phyloP scores from a whole-genome alignment of 306 rosid species.

The Vigna mungo region DNA sequence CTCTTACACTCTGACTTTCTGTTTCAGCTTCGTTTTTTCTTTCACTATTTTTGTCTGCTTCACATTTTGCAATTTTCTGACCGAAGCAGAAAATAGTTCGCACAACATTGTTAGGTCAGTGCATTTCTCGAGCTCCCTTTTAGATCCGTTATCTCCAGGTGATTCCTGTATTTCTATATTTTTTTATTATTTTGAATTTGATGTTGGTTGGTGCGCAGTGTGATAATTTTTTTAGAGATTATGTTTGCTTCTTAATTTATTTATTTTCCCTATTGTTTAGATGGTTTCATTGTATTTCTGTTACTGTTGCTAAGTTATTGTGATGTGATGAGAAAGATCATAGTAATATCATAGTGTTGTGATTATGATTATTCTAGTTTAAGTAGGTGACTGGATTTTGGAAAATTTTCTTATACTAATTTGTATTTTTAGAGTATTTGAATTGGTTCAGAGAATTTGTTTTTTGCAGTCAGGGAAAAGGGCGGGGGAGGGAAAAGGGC shows the following conservation, averaged over 20 bases:
- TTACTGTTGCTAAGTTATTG: not conserved
- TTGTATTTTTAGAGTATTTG: conserved; percentile 5
- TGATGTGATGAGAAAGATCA: not conserved
- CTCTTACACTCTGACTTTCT: not conserved
- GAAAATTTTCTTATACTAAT: conserved; percentile 1
- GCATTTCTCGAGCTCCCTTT: not conserved
- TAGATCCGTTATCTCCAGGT: conserved; percentile 49
- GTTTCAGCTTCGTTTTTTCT: conserved; percentile 30
- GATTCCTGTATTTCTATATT: not conserved
- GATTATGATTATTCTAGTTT: conserved; percentile 1
- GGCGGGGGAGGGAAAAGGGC: too few species aligned
- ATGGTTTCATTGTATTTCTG: not conserved
- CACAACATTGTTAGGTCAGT: conserved; percentile 36
- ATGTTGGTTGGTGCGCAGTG: not conserved
- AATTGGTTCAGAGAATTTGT: too few species aligned
- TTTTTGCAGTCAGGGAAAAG: too few species aligned
- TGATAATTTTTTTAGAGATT: not conserved
- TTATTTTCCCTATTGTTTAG: conserved; percentile 3
- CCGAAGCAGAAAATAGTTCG: conserved; percentile 2
- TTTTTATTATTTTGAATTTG: too few species aligned
- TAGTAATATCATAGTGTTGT: not conserved
- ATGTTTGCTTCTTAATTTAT: not conserved
- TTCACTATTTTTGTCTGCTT: not conserved
- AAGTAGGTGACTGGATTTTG: not conserved
- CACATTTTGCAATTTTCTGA: not conserved